A percentile compares a stretch with the other conserved stretches of the same genome.
Evolutionary conservation across 176 grass and related monocot species (phyloP).

Genomic region (Melocanna baccifera): DNA sequence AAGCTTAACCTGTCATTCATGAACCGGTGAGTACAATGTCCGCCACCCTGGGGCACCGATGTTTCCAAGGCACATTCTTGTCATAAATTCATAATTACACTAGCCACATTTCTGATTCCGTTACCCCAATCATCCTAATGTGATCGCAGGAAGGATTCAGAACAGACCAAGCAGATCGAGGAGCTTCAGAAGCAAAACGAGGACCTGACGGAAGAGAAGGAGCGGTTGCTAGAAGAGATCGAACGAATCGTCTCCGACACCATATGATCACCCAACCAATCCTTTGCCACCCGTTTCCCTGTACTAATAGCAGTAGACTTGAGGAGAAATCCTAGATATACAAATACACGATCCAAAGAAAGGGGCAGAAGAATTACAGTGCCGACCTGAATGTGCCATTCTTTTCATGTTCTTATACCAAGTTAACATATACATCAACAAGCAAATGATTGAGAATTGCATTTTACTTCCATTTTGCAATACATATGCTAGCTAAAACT

Average conservation of each 20-base stretch:
- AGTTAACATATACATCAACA: slow-evolving; percentile 6
- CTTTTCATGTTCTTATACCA: slow-evolving; percentile 11
- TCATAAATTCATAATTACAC: not conserved
- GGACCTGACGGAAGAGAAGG: slow-evolving; percentile 54
- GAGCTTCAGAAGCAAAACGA: slow-evolving; percentile 81
- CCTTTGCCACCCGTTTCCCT: not conserved
- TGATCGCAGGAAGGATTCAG: slow-evolving; percentile 66
- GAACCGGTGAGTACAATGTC: slow-evolving; percentile 47
- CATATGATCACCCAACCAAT: slow-evolving; percentile 19
- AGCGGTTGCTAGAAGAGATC: slow-evolving; percentile 57
- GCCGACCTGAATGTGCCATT: slow-evolving; percentile 36
- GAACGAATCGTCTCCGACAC: slow-evolving; percentile 41
- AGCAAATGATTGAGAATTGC: not conserved
- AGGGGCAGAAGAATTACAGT: not conserved
- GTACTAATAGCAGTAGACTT: slow-evolving; percentile 20
- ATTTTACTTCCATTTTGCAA: not conserved
- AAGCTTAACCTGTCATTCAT: slow-evolving; percentile 82
- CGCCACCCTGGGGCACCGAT: no score
- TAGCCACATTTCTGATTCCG: not conserved
- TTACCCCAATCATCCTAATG: not conserved
- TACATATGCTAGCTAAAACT: not conserved
- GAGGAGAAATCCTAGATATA: slow-evolving; percentile 36
- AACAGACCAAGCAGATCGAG: slow-evolving; percentile 73
- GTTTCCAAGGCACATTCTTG: not conserved
- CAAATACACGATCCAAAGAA: slow-evolving; percentile 16